Percentiles rank a stretch among this genome's conserved stretches.
These are phyloP conservation scores for Solanum sparsipilum DNA, from an alignment of 257 asterid genomes.

Conservation along the genomic window DNA sequence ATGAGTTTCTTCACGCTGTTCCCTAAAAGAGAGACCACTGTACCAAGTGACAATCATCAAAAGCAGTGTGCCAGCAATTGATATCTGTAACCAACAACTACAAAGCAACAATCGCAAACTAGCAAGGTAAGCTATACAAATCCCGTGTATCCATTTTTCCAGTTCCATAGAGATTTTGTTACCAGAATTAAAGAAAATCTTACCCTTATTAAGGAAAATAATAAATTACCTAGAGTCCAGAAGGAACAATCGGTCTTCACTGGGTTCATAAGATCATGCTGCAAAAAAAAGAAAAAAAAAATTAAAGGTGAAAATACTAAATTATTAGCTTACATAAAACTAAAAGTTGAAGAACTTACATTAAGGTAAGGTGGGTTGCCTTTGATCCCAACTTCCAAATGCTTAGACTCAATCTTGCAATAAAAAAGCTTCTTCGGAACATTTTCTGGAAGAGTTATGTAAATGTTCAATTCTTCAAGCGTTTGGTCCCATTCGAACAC, in stretches of 20 bases:
- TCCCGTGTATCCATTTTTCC: background rate
- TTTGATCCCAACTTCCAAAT: constrained; percentile 87
- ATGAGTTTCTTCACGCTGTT: background rate
- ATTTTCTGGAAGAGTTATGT: constrained; percentile 68
- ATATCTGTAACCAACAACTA: background rate
- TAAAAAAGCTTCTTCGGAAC: constrained; percentile 79
- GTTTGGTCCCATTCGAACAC: constrained; percentile 99
- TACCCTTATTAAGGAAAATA: background rate
- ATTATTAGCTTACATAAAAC: background rate
- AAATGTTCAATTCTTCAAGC: constrained; percentile 90
- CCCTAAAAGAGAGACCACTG: background rate
- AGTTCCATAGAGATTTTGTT: background rate
- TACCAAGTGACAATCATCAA: background rate
- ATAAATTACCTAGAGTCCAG: constrained; percentile 83
- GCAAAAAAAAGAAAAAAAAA: background rate
- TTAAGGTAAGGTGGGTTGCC: constrained; percentile 91
- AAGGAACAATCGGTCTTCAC: constrained; percentile 92
- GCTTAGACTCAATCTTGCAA: constrained; percentile 71
- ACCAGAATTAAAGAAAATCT: background rate
- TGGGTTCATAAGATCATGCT: constrained; percentile 73
- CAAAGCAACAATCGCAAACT: background rate
- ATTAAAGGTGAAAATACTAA: background rate
- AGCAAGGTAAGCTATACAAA: background rate
- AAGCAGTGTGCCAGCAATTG: background rate
- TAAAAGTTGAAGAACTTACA: constrained; percentile 23